Base-by-base conservation (phyloP, 495 filamentous ascomycete species). In the Penicillium turbatum region DNA sequence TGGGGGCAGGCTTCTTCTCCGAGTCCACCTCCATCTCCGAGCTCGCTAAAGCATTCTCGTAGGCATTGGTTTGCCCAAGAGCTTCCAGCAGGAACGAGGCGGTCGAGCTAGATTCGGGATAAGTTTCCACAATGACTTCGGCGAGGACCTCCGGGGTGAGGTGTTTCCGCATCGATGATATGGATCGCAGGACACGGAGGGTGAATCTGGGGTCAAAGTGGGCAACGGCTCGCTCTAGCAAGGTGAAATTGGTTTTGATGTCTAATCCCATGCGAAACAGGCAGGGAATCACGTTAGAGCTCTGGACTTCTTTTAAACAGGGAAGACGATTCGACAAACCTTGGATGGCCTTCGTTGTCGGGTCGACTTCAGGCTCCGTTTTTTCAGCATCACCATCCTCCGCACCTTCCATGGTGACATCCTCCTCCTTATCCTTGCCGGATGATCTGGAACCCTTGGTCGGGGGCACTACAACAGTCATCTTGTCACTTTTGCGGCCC, bases 171-270 rank as follows among this genome's bases (percentile, higher is more conserved):
- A 97, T 84, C 52, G 90, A 90, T 35, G 93, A 96, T 73, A 96
- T 95, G 52, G 91, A 95, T 47, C 93, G 87, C 50, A 98, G 81
- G 51, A 93, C 93, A 57, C 95, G 82, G 51, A 98, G 85, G 42
- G 91, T 88, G 73, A 96, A 98, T 73, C 93, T 86, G 45, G 91
- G 82, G 75, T 98, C 93, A 67, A 97, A 98, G 62, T 96, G 82
- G 56, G 86, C 75, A 54, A 97, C 92, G 57, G 93, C 93, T 64
- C 90, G 88, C 59, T 96, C 91, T 54, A 98, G 82, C 26, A 97
- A 82, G 48, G 81, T 79, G 65, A 96, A 96, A 72, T 95, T 96
- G 79, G 79, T 82, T 74, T 91, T 92, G 78, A 97, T 96, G 66
- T 96, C 93, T 95, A 59, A 51, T 45, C 44, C 2, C 35, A 21